These are phyloP conservation scores for Macadamia integrifolia DNA, from an alignment of 164 flowering plant species.

Conservation along the genomic window DNA sequence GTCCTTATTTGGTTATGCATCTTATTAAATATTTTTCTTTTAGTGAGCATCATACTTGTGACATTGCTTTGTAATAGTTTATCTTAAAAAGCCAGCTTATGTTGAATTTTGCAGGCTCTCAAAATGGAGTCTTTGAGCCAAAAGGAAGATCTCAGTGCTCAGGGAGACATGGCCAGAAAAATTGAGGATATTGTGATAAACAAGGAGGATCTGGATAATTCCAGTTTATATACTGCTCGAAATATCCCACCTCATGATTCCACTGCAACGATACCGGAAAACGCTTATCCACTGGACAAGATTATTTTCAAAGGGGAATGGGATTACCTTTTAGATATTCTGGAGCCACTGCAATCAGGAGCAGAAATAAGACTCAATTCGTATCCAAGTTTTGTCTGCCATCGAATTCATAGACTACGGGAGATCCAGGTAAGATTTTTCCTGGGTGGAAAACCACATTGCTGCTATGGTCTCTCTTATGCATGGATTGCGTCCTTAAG, in stretches of 20 bases:
- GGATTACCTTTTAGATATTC: slow-evolving; percentile 51
- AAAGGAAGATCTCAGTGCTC: slow-evolving; percentile 33
- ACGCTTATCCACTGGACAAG: slow-evolving; percentile 72
- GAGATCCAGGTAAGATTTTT: slow-evolving; percentile 45
- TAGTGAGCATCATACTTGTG: no score
- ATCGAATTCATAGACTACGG: slow-evolving; percentile 40
- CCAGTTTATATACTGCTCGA: slow-evolving; percentile 22
- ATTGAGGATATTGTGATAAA: slow-evolving; percentile 29
- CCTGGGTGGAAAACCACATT: background rate
- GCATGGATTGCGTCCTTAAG: background rate
- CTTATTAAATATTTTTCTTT: no score
- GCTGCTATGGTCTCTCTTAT: background rate
- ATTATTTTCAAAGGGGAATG: slow-evolving; percentile 69
- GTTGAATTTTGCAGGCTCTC: slow-evolving; percentile 36
- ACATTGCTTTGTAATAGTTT: no score
- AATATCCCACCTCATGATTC: slow-evolving; percentile 66
- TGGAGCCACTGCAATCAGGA: slow-evolving; percentile 28
- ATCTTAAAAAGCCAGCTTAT: background rate
- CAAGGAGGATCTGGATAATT: slow-evolving; percentile 43
- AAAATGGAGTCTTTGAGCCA: slow-evolving; percentile 24
- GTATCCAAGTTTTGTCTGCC: slow-evolving; percentile 67
- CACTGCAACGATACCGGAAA: slow-evolving; percentile 54
- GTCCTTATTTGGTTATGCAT: no score
- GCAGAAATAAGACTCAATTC: slow-evolving; percentile 14
- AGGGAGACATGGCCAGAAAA: slow-evolving; percentile 25